Percentiles rank a stretch among this genome's conserved stretches.
Conservation (phyloP, 345 rosid species). For the Chamaenerion angustifolium region DNA sequence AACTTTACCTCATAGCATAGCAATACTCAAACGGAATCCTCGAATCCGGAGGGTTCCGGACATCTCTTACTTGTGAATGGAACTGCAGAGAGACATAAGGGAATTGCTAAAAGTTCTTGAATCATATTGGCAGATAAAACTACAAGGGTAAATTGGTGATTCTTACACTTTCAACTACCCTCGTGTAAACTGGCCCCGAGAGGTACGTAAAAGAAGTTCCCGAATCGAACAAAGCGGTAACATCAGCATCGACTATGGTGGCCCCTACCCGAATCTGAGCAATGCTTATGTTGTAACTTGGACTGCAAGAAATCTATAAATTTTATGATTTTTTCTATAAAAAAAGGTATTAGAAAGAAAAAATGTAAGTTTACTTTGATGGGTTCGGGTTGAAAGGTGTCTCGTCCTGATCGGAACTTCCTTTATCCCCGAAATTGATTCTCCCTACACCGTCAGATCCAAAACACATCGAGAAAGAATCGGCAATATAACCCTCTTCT, state of each 20-base stretch:
- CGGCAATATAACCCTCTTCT: slow-evolving; percentile 46
- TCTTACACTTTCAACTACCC: slow-evolving; percentile 47
- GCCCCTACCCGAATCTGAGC: slow-evolving; percentile 60
- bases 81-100: slow-evolving; percentile 31
- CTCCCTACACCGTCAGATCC: slow-evolving; percentile 73
- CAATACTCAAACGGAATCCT: slow-evolving; percentile 78
- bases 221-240: slow-evolving; percentile 65
- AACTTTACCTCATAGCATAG: slow-evolving; percentile 52
- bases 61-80: slow-evolving; percentile 58
- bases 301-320: slow-evolving; percentile 32
- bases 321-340: slow-evolving; percentile 4
- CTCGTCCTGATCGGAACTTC: slow-evolving; percentile 72
- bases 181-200: slow-evolving; percentile 43
- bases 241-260: slow-evolving; percentile 29
- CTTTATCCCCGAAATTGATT: slow-evolving; percentile 82
- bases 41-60: slow-evolving; percentile 38
- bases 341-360: slow-evolving; percentile 1
- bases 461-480: slow-evolving; percentile 91
- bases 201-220: slow-evolving; percentile 84
- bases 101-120: background rate
- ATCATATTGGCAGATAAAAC: background rate
- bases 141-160: background rate
- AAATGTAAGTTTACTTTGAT: slow-evolving; percentile 62
- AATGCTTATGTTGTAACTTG: slow-evolving; percentile 47
- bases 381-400: slow-evolving; percentile 67